A percentile compares a stretch with the other conserved stretches of the same genome.
These are phyloP conservation scores for Ogataea sp. DNA, from an alignment of 805 yeast genomes.

Conservation along the genomic window DNA sequence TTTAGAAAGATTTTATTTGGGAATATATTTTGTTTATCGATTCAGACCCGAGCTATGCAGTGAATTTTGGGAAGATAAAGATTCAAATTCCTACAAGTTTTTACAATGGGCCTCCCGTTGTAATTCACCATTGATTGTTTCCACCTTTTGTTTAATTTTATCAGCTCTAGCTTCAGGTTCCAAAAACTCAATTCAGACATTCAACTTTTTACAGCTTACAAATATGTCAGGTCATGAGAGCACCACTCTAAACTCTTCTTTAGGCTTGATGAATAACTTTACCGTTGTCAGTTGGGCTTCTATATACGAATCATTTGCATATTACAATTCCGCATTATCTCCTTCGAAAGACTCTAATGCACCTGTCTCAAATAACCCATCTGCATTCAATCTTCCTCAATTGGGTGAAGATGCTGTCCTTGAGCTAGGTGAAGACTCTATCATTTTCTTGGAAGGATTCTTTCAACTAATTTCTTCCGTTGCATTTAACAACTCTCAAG, in stretches of 20 bases:
- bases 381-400: slow-evolving; percentile 4
- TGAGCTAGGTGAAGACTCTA: slow-evolving; percentile 73
- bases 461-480: slow-evolving; percentile 55
- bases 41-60: slow-evolving; percentile 50
- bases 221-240: slow-evolving; percentile 12
- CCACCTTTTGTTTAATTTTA: slow-evolving; percentile 73
- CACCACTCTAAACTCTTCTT: slow-evolving; percentile 5
- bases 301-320: slow-evolving; percentile 25
- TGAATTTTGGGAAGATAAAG: slow-evolving; percentile 62
- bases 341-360: slow-evolving; percentile 4
- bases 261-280: slow-evolving; percentile 17
- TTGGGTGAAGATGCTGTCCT: slow-evolving; percentile 23
- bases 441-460: slow-evolving; percentile 66
- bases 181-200: slow-evolving; percentile 42
- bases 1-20: slow-evolving; percentile 76
- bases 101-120: slow-evolving; percentile 79
- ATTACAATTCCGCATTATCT: slow-evolving; percentile 22
- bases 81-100: slow-evolving; percentile 67
- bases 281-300: slow-evolving; percentile 28
- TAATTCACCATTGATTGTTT: slow-evolving; percentile 72
- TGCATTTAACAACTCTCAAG: slow-evolving; percentile 31
- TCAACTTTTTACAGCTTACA: slow-evolving; percentile 35
- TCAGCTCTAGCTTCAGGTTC: slow-evolving; percentile 65
- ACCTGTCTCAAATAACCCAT: background rate
- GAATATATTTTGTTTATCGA: slow-evolving; percentile 61